phyloP scores from a whole-genome alignment of 139 green algal species.

The Gonium pectorale region DNA sequence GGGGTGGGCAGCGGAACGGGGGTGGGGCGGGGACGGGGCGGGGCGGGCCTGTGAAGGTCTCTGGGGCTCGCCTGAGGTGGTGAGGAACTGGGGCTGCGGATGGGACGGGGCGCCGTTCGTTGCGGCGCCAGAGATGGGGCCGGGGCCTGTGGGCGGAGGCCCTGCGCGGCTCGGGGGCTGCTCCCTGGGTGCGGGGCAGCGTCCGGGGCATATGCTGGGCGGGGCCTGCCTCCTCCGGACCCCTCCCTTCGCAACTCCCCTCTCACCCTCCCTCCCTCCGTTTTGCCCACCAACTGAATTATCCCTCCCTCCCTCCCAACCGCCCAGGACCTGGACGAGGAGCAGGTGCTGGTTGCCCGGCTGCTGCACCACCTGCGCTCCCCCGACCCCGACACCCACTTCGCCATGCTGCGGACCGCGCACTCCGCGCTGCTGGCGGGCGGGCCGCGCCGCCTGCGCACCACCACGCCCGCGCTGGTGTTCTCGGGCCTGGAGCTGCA shows the following conservation, averaged over 20 bases:
- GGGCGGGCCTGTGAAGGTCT: too few relatives aligned
- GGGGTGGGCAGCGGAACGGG: too few relatives aligned
- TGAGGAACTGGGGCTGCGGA: too few relatives aligned
- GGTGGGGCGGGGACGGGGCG: too few relatives aligned
- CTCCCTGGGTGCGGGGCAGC: too few relatives aligned
- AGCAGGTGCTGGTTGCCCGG: slow-evolving; percentile 90
- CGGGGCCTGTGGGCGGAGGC: too few relatives aligned
- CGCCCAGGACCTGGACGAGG: slow-evolving; percentile 85
- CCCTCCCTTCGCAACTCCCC: not conserved
- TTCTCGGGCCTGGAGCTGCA: slow-evolving; percentile 79
- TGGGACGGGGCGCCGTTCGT: too few relatives aligned
- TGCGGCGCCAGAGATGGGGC: too few relatives aligned
- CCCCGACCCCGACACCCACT: slow-evolving; percentile 71
- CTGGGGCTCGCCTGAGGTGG: too few relatives aligned
- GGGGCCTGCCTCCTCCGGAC: not conserved
- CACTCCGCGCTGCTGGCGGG: slow-evolving; percentile 72
- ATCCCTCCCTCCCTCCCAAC: not conserved
- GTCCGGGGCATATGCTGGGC: too few relatives aligned
- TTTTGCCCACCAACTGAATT: not conserved
- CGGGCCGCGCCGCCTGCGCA: slow-evolving; percentile 75
- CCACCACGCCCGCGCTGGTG: slow-evolving; percentile 85
- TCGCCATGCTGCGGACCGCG: slow-evolving; percentile 75
- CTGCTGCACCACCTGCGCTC: slow-evolving; percentile 87
- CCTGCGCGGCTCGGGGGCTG: too few relatives aligned
- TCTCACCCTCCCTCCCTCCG: not conserved